These are phyloP conservation scores for Pulveroboletus sp. DNA, from an alignment of 768 basidiomycete genomes.

Conservation along the genomic window DNA sequence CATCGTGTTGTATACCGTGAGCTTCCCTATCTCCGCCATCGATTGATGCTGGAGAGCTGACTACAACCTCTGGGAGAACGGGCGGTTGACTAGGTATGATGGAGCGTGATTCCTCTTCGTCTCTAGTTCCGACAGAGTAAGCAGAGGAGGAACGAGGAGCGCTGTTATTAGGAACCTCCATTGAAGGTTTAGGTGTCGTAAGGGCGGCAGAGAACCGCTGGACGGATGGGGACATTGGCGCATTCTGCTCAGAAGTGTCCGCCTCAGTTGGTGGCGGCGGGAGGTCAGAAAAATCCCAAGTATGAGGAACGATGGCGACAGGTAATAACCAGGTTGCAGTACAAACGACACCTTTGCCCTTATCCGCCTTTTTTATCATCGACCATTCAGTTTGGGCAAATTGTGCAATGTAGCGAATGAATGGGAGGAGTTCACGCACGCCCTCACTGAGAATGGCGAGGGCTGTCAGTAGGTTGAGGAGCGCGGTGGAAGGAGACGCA, in stretches of 20 bases:
- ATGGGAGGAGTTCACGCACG: slow-evolving; percentile 78
- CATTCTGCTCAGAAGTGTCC: slow-evolving; percentile 10
- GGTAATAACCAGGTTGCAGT: slow-evolving; percentile 91
- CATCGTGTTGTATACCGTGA: slow-evolving; percentile 20
- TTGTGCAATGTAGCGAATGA: slow-evolving; percentile 77
- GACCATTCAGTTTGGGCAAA: slow-evolving; percentile 75
- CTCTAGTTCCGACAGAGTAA: slow-evolving; percentile 29
- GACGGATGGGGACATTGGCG: slow-evolving; percentile 22
- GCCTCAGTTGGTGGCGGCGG: slow-evolving; percentile 30
- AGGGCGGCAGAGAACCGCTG: slow-evolving; percentile 23
- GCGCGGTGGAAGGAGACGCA: slow-evolving; percentile 51
- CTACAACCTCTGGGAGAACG: slow-evolving; percentile 33
- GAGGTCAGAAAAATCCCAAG: slow-evolving; percentile 71
- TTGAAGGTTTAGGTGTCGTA: slow-evolving; percentile 28
- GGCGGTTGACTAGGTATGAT: slow-evolving; percentile 29
- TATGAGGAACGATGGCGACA: slow-evolving; percentile 68
- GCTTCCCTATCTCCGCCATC: slow-evolving; percentile 22
- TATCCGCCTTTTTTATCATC: slow-evolving; percentile 56
- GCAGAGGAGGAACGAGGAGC: slow-evolving; percentile 27
- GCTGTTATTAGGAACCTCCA: slow-evolving; percentile 15
- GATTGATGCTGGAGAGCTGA: slow-evolving; percentile 32
- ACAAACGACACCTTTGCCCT: slow-evolving; percentile 78
- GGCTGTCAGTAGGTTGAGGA: slow-evolving; percentile 75
- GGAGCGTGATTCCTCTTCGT: slow-evolving; percentile 22
- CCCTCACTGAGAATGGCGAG: slow-evolving; percentile 67